Evolutionary conservation across 2,329 filamentous ascomycete species (phyloP).

Genomic region (Colletotrichum chlorophyti): DNA sequence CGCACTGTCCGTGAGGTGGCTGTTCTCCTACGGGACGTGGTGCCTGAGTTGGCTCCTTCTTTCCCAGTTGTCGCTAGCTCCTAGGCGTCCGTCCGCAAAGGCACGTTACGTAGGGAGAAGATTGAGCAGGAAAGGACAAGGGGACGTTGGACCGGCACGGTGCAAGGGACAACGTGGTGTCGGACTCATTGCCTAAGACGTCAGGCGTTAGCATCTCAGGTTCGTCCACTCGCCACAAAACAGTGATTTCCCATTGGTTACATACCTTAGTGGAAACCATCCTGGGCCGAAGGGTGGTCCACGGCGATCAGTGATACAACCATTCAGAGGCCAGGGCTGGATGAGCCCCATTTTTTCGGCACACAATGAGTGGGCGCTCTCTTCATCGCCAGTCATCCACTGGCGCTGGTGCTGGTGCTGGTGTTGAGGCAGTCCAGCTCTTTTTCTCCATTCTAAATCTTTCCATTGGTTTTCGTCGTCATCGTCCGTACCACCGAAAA

Average conservation of each 20-base stretch:
- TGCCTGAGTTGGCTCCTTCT: conserved; percentile 4
- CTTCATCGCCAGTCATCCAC: too few species aligned
- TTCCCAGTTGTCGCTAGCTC: too few species aligned
- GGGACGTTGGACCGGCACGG: too few species aligned
- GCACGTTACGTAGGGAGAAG: conserved; percentile 7
- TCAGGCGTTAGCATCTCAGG: not conserved
- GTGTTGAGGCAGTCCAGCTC: not conserved
- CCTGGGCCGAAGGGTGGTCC: not conserved
- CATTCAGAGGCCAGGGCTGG: not conserved
- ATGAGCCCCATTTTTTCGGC: not conserved
- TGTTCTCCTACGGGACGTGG: too few species aligned
- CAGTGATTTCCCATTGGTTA: conserved; percentile 2
- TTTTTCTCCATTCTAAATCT: not conserved
- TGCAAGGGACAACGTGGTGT: conserved; percentile 18
- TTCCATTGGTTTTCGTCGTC: too few species aligned
- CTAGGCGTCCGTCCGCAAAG: not conserved
- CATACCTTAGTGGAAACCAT: not conserved
- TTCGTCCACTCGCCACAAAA: not conserved
- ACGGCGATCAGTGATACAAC: not conserved
- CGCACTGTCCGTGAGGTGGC: conserved; percentile 25
- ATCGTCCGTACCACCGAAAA: too few species aligned
- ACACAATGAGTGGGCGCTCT: not conserved
- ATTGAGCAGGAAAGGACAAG: not conserved
- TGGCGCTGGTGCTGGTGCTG: not conserved
- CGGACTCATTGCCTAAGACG: not conserved